Evolutionary conservation across 257 asterid genomes (phyloP), one percentile per base, ranked within the genome.

Genomic region (Penstemon davidsonii): DNA sequence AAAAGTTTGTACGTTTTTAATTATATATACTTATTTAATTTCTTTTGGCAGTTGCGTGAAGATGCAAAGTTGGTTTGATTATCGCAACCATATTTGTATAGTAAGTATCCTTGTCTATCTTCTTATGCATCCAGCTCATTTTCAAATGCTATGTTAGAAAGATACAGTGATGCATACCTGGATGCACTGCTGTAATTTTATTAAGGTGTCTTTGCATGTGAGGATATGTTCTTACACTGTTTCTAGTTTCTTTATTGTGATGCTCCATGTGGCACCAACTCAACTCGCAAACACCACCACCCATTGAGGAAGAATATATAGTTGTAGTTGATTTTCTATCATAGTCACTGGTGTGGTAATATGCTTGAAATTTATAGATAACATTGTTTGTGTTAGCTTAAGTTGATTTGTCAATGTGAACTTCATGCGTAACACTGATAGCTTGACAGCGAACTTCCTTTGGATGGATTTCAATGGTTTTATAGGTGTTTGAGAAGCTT

Each of bases 11-110:
- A 18, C 39, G 15, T 46, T 47, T 69, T 71, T 43, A 45, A 64
- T 78, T 72, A 72, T 37, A 42, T 67, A 8, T 66, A 25, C 33
- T 19, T 51, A 37, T 55, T 45, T 38, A 59, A 41, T 67, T 65
- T 53, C 67, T 75, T 43, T 50, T 65, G 42, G 79, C 91, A 86
- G 97, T 69, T 88, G 97, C 25, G 95, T 88, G 83, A 88, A 77
- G 86, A 85, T 91, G 77, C 87, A 61, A 71, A 70, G 73, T 70
- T 91, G 96, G 97, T 91, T 91, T 74, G 92, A 91, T 81, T 88
- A 88, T 81, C 91, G 92, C 71, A 86, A 82, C 61, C 96, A 91
- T 71, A 87, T 88, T 57, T 91, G 96, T 51, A 75, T 86, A 72
- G 97, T 91, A 78, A 91, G 97, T 88, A 64, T 66, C 46, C 68